Conservation (phyloP, 257 asterid species). For the Scutellaria minor region DNA sequence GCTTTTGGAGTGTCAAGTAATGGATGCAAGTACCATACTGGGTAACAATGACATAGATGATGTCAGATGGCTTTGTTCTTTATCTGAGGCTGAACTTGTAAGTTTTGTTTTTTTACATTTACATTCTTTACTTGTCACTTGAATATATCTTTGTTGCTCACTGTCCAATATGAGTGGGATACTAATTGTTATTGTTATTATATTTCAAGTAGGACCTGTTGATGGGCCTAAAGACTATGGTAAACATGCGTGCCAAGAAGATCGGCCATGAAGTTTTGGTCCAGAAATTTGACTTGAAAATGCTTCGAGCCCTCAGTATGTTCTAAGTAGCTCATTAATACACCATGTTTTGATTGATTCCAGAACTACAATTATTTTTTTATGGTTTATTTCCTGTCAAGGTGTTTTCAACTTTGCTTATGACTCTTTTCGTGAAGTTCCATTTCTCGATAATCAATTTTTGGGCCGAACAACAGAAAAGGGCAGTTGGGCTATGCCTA, state of each 20-base stretch:
- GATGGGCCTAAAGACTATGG: conserved; percentile 60
- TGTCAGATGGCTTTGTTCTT: conserved; percentile 81
- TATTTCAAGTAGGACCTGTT: conserved; percentile 58
- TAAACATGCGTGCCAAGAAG: conserved; percentile 59
- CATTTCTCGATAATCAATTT: background rate
- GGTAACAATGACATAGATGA: conserved; percentile 65
- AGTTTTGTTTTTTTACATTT: conserved; percentile 21
- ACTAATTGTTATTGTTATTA: background rate
- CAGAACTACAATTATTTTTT: background rate
- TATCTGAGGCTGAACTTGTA: conserved; percentile 76
- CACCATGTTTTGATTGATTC: background rate
- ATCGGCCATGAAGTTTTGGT: conserved; percentile 61
- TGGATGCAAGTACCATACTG: conserved; percentile 30
- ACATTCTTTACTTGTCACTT: conserved; percentile 2
- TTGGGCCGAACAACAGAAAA: background rate
- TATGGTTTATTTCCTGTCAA: background rate
- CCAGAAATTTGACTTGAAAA: conserved; percentile 57
- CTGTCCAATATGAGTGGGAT: background rate
- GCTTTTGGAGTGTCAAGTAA: conserved; percentile 1
- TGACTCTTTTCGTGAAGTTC: conserved; percentile 8
- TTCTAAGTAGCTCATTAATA: background rate
- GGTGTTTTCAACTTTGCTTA: background rate
- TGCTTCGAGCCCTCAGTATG: conserved; percentile 66
- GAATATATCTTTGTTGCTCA: background rate
- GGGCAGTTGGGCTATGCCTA: background rate